Base-by-base conservation (phyloP, 2,329 filamentous ascomycete species). In the Dissoconium aciculare region DNA sequence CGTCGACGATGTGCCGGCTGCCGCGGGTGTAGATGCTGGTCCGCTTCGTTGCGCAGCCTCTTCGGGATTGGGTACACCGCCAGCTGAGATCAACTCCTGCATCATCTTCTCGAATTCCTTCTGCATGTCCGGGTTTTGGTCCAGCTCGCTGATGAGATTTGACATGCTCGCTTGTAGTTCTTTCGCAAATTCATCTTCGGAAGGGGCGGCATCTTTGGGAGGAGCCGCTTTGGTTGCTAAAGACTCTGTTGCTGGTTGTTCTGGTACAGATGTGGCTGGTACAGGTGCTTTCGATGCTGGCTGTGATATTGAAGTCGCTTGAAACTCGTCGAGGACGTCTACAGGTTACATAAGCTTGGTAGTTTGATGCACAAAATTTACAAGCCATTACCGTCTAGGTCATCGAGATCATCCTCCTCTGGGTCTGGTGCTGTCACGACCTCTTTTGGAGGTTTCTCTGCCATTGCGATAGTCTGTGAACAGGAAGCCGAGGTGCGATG, bases 311-410 rank as follows among this genome's bases (percentile, higher is more conserved):
- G 35, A 74, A 46, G 42, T 75, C 73, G 30, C 66, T 64, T 15
- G 77, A 58, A 98, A 98, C 41, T 94, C 80, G 51, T 94, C 83
- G 15, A 98, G 74, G 56, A 95, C 78, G 46, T 95, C 87, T 87
- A 42, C 3, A 4, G 26, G 11, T 14, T n/a, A 27, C 31, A 41
- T 23, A 23, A 40, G 32, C 13, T 17, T 4, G 10, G 32, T 29
- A 11, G 10, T 15, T 6, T 15, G 14, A 13, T 5, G 15, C 30
- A 47, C 61, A 44, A 5, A 12, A 11, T 4, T 14, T 23, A 8
- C 25, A 6, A 26, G 35, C 15, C 17, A 13, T 11, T 56, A 82
- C 81, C 83, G 57, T 98, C 89, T 26, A 98, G 63, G 49, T 95
- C 89, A 49, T 94, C 81, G 12, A 89, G 62, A 44, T 89, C 81